Evolutionary conservation across 371 early-diverging fungal genomes (phyloP).

Genomic region (Rhizopus stolonifer): DNA sequence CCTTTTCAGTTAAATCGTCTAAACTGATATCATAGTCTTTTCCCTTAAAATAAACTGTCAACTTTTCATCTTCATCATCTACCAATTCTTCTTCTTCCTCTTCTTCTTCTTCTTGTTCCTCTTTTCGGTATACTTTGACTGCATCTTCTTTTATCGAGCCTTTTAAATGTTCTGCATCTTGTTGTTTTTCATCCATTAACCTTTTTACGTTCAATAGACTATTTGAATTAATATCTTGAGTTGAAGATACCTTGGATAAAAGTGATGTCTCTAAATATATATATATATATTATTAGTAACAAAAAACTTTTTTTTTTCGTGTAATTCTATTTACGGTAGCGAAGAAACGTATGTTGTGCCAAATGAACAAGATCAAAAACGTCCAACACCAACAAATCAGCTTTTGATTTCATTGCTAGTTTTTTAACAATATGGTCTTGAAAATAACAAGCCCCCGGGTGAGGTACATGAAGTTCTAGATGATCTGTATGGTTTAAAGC

Average conservation of each 20-base stretch:
- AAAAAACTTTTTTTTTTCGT: no score
- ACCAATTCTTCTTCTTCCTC: constrained; percentile 4
- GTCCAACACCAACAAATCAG: constrained; percentile 42
- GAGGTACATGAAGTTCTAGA: constrained; percentile 27
- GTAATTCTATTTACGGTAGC: constrained; percentile 21
- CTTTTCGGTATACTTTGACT: neutral
- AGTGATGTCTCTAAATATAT: constrained; percentile 10
- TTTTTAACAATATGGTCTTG: constrained; percentile 33
- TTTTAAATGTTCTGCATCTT: neutral
- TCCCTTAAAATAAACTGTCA: constrained; percentile 5
- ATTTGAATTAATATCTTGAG: constrained; percentile 18
- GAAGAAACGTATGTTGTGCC: constrained; percentile 36
- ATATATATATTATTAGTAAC: neutral
- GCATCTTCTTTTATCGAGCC: neutral
- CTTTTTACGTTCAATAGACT: constrained; percentile 12
- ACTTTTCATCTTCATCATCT: neutral
- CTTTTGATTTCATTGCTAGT: constrained; percentile 24
- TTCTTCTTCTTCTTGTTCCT: constrained; percentile 10
- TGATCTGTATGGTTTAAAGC: constrained; percentile 36
- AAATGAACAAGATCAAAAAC: constrained; percentile 50
- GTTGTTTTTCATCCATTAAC: constrained; percentile 4
- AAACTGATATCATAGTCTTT: neutral
- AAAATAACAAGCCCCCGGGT: constrained; percentile 37
- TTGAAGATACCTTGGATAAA: constrained; percentile 14
- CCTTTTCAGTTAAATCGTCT: neutral